Evolutionary conservation across 768 basidiomycete genomes (phyloP).

Genomic region (Tephrocybe sp.): DNA sequence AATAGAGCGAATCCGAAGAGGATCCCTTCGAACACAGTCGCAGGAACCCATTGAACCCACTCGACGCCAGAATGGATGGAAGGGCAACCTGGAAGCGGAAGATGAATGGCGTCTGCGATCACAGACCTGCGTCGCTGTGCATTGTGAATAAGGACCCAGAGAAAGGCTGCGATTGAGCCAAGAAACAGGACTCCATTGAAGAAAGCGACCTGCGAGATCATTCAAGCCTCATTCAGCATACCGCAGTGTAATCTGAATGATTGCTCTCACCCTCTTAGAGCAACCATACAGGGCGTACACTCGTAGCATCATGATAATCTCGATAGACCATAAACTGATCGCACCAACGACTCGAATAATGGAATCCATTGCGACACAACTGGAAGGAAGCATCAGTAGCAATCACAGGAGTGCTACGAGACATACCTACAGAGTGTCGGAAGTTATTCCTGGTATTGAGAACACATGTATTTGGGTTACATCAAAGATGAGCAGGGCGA

Average conservation of each 20-base stretch:
- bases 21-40: constrained; percentile 36
- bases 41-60: constrained; percentile 17
- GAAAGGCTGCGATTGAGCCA: constrained; percentile 39
- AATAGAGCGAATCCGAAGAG: constrained; percentile 40
- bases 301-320: constrained; percentile 48
- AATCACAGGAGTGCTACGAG: background rate
- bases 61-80: constrained; percentile 13
- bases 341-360: constrained; percentile 43
- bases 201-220: constrained; percentile 30
- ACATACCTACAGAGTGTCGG: constrained; percentile 31
- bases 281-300: constrained; percentile 43
- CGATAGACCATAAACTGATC: constrained; percentile 46
- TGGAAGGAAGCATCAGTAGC: constrained; percentile 10
- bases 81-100: constrained; percentile 31
- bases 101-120: constrained; percentile 34
- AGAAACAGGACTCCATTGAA: constrained; percentile 40
- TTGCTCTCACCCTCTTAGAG: constrained; percentile 34
- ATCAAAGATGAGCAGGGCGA: constrained; percentile 42
- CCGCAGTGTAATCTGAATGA: background rate
- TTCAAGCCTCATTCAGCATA: background rate
- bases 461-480: constrained; percentile 46
- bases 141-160: constrained; percentile 41
- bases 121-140: constrained; percentile 31
- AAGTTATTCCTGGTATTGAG: constrained; percentile 35
- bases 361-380: constrained; percentile 45